Percentiles rank a stretch among this genome's conserved stretches.
phyloP scores from a whole-genome alignment of 2,329 filamentous ascomycete genomes.

The Penicillium sumatraense region DNA sequence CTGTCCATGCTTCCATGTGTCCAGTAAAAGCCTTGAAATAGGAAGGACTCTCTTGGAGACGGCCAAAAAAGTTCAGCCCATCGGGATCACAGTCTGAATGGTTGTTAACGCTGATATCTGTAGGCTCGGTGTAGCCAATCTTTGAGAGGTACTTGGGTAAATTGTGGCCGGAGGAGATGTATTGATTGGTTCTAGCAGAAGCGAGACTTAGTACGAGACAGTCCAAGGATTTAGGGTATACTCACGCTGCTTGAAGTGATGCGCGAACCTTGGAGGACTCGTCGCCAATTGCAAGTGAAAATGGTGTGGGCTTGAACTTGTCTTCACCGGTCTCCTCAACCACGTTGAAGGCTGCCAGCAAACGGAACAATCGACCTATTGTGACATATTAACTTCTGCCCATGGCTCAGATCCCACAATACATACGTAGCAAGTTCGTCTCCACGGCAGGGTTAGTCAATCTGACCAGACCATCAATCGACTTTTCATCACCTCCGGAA shows the following conservation, averaged over 20 bases:
- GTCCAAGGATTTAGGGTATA: not conserved
- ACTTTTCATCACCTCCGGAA: constrained; percentile 33
- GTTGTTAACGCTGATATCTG: constrained; percentile 30
- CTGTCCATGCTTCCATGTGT: constrained; percentile 42
- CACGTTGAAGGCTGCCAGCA: constrained; percentile 36
- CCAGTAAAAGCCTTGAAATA: constrained; percentile 39
- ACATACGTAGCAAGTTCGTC: constrained; percentile 34
- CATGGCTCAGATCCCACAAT: not conserved
- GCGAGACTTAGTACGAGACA: not conserved
- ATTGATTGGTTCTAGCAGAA: constrained; percentile 33
- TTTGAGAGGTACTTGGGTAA: constrained; percentile 40
- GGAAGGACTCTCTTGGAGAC: constrained; percentile 33
- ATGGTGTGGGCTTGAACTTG: constrained; percentile 36
- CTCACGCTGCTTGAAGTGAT: constrained; percentile 36
- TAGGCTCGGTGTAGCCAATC: constrained; percentile 39
- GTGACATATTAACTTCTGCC: not conserved
- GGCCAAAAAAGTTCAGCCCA: constrained; percentile 38
- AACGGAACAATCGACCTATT: constrained; percentile 34
- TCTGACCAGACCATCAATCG: constrained; percentile 32
- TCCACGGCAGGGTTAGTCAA: constrained; percentile 29
- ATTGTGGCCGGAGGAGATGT: constrained; percentile 34
- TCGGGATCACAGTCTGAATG: constrained; percentile 25
- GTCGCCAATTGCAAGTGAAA: constrained; percentile 38
- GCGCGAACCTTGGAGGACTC: constrained; percentile 34
- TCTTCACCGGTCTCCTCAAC: constrained; percentile 37